phyloP scores from a whole-genome alignment of 352 stramenopile species.

The Albugo laibachii region DNA sequence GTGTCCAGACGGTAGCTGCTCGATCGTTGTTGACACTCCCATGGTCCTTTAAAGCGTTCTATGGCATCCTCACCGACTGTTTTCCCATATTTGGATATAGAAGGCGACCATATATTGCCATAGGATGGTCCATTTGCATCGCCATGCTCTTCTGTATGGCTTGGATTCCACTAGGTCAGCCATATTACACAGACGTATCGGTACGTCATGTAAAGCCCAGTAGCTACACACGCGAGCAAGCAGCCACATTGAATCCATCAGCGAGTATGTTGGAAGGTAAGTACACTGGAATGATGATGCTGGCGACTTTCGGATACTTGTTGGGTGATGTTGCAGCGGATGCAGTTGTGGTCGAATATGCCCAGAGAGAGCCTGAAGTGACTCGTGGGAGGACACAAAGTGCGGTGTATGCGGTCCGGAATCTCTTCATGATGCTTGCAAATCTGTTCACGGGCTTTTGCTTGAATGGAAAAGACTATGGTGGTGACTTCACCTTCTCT shows the following conservation, averaged over 20 bases:
- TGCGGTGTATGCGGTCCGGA: conserved; percentile 19
- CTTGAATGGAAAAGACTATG: conserved; percentile 32
- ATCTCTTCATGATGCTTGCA: conserved; percentile 15
- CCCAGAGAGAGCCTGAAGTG: conserved; percentile 16
- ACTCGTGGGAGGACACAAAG: conserved; percentile 18
- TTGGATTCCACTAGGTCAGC: conserved; percentile 12
- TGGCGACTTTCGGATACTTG: conserved; percentile 21
- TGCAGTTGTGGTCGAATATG: conserved; percentile 19
- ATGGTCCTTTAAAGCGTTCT: conserved; percentile 49
- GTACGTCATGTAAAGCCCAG: conserved; percentile 18
- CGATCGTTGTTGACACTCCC: conserved; percentile 30
- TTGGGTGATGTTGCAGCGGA: conserved; percentile 18
- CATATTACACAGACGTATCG: conserved; percentile 31
- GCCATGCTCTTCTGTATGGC: conserved; percentile 20
- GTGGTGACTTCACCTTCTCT: conserved; percentile 23
- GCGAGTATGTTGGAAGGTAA: conserved; percentile 6
- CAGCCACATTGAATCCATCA: conserved; percentile 15
- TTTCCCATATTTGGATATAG: conserved; percentile 39
- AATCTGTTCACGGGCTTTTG: conserved; percentile 16
- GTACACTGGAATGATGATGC: conserved; percentile 18
- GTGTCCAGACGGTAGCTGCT: conserved; percentile 38
- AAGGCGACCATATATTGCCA: conserved; percentile 43
- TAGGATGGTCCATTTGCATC: conserved; percentile 34
- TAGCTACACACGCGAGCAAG: conserved; percentile 10
- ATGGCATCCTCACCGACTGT: conserved; percentile 37